Percentiles rank a stretch among this genome's conserved stretches.
Evolutionary conservation across 2,329 filamentous ascomycete genomes (phyloP).

Genomic region (Xylariaceae sp.): DNA sequence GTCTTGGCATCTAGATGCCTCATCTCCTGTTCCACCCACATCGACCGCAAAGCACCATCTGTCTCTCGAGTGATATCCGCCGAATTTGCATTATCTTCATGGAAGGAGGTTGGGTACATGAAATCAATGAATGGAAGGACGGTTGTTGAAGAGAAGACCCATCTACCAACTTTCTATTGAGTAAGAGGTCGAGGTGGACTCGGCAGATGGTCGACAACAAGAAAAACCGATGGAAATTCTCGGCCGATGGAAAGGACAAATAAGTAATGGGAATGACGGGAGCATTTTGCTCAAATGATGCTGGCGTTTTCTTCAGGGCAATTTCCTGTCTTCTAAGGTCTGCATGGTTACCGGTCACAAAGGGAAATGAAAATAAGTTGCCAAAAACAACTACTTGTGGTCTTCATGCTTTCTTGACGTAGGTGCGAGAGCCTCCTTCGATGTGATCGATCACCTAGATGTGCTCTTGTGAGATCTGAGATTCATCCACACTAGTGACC

Average conservation of each 20-base stretch:
- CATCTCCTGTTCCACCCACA: constrained; percentile 37
- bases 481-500: too few species aligned
- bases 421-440: too few species aligned
- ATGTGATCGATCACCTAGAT: too few species aligned
- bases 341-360: constrained; percentile 47
- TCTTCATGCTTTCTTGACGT: too few species aligned
- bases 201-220: constrained; percentile 7
- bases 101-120: too few species aligned
- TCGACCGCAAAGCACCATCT: constrained; percentile 16
- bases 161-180: constrained; percentile 5
- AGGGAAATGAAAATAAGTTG: constrained; percentile 35
- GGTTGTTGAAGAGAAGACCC: constrained; percentile 3
- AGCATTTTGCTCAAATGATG: too few species aligned
- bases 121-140: constrained; percentile 8
- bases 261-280: constrained; percentile 11
- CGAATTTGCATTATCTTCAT: constrained; percentile 19
- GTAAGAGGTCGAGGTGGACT: constrained; percentile 4
- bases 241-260: constrained; percentile 12
- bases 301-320: constrained; percentile 29
- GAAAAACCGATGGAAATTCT: background rate
- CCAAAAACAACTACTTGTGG: constrained; percentile 6
- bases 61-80: constrained; percentile 12
- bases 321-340: constrained; percentile 29
- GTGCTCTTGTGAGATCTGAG: too few species aligned
- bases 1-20: constrained; percentile 89